These are phyloP conservation scores for Paramecium sonneborni DNA, from an alignment of 73 alveolate species.

Conservation along the genomic window DNA sequence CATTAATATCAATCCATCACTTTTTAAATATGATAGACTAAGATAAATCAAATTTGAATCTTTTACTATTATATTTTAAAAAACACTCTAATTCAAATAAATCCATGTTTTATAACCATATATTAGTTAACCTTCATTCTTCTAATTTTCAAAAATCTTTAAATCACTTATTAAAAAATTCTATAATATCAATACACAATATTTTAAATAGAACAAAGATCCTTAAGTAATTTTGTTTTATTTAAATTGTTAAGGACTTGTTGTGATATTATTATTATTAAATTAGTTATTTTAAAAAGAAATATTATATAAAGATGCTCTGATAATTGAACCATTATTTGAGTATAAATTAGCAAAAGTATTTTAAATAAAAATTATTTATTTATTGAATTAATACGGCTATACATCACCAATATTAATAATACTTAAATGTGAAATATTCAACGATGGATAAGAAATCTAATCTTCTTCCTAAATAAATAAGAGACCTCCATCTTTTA, in stretches of 20 bases:
- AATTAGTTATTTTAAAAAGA: not conserved
- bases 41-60: not conserved
- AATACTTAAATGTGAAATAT: not conserved
- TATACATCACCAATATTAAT: not conserved
- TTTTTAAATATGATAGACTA: not conserved
- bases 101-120: not conserved
- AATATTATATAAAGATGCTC: not conserved
- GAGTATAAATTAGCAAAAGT: not conserved
- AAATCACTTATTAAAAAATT: not conserved
- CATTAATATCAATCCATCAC: not conserved
- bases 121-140: not conserved
- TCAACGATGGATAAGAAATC: not conserved
- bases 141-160: not conserved
- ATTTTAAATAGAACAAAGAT: not conserved
- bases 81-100: not conserved
- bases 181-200: not conserved
- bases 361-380: not conserved
- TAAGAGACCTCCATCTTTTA: slow-evolving; percentile 14
- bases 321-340: not conserved
- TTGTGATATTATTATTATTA: not conserved
- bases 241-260: not conserved
- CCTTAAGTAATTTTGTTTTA: not conserved
- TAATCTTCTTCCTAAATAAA: not conserved
- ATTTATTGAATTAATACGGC: not conserved
- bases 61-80: not conserved